Evolutionary conservation across 2,329 filamentous ascomycete genomes (phyloP), one percentile per base, ranked within the genome.

Genomic region (Gaeumannomyces tritici): DNA sequence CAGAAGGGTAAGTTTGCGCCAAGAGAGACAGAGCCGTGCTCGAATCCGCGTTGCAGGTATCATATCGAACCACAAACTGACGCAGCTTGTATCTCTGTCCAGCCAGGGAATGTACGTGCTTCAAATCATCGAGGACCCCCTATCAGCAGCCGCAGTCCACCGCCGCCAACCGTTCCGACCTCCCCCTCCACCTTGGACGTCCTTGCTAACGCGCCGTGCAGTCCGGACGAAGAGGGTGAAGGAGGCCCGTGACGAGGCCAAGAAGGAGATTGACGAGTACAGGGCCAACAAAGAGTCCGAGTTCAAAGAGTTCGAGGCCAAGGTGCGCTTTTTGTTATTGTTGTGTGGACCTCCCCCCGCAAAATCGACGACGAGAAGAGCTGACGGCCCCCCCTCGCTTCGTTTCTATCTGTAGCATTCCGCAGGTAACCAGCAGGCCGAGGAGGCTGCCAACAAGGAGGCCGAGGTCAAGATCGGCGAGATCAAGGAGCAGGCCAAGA

Each of bases 261-360:
- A 97, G 80, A 96, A 96, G 79, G 93, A 99, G 76, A 96, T 99
- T 72, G 90, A 96, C 68, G 89, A 91, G 63, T 98, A 99, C 82
- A 87, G 88, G 74, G 85, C 88, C 71, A 79, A 88, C 70, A 99
- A 97, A 81, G 95, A 99, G 72, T 84, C 90, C 47, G 93, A 98
- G 77, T 98, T 92, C 81, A 93, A 95, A 82, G 89, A 89, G 74
- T 98, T 96, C 71, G 92, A 98, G 81, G 83, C 91, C 66, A 80
- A 85, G 79, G 82, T 84, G 73, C 58, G 72, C 31, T 56, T 28
- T n/a, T 29, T n/a, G 9, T 33, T 33, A 6, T 12, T 33, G 31
- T 9, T 12, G 3, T 33, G 31, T 33, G 9, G 11, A 7, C 7
- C 7, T 2, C 29, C 11, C 11, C 29, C 29, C 29, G 29, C 31